Base-by-base conservation (phyloP, 768 basidiomycete species). In the Boletus patriciae region DNA sequence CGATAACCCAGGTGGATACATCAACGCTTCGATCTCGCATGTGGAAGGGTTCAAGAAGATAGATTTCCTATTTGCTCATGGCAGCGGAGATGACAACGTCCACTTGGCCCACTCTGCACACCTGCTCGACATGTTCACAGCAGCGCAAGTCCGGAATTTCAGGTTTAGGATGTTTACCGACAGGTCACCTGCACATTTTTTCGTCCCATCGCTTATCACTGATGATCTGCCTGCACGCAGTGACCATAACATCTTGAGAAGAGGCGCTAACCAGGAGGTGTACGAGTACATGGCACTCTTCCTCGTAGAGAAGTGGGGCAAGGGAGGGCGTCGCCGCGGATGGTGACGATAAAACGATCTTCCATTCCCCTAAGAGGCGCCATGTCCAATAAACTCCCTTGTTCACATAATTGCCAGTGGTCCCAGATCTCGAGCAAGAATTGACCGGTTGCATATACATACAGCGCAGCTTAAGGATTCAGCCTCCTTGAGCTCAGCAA, bases 101-200 rank as follows among this genome's bases (percentile, higher is more conserved):
- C 97, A 99, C 73, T 94, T 83, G 66, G 84, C 90, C 38, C 95
- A 99, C 74, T 86, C 90, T 52, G 94, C 94, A 13, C 90, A 90
- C 62, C 67, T 99, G 65, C 74, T 99, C 36, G 96, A 98, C 72
- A 94, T 97, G 86, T 82, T 99, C 63, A 98, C 94, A 0, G 76
- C 78, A 63, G 86, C 79, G 25, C 77, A 85, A 54, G 82, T 98
- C 44, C 78, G 87, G 64, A 80, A 81, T 58, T 90, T 87, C 66
- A 80, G 88, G 66, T 97, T 98, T 74, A 83, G 95, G 67, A 92
- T 98, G 91, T 99, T 98, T 74, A 94, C 94, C 23, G 97, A 99
- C 74, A 93, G 92, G 89, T 92, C 56, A 66, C 82, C 66, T 43
- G 34, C 52, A 50, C 33, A 25, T 27, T 44, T 15, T n/a, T 31